These are phyloP conservation scores for Fusarium goolgardi DNA, from an alignment of 2,329 filamentous ascomycete species.

Conservation along the genomic window DNA sequence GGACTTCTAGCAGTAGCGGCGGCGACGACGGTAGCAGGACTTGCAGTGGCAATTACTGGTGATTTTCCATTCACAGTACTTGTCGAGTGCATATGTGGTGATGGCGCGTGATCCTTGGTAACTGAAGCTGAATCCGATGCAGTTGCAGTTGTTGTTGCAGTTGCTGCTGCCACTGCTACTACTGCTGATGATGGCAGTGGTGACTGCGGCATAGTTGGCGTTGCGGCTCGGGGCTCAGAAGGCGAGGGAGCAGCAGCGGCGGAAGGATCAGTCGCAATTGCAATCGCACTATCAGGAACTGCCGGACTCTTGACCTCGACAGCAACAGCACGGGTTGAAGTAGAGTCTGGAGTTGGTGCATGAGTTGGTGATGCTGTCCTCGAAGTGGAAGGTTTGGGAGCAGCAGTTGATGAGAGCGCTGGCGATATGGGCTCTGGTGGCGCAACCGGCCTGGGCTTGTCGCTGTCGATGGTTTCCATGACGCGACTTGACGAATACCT, in stretches of 20 bases:
- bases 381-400: constrained; percentile 35
- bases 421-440: constrained; percentile 47
- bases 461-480: constrained; percentile 44
- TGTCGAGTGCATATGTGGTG: constrained; percentile 23
- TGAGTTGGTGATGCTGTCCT: constrained; percentile 39
- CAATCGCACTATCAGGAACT: constrained; percentile 20
- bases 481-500: constrained; percentile 32
- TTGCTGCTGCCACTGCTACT: neutral
- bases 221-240: constrained; percentile 15
- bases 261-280: constrained; percentile 10
- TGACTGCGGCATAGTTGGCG: constrained; percentile 27
- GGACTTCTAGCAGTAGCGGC: constrained; percentile 8
- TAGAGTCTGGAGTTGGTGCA: constrained; percentile 42
- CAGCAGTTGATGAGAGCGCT: constrained; percentile 41
- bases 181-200: constrained; percentile 20
- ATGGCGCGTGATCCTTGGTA: constrained; percentile 35
- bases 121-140: constrained; percentile 31
- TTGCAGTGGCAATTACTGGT: constrained; percentile 7
- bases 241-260: constrained; percentile 4
- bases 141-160: neutral
- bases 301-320: constrained; percentile 35
- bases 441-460: constrained; percentile 46
- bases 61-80: constrained; percentile 26
- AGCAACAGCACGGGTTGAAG: constrained; percentile 34
- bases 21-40: neutral